Base-by-base conservation (phyloP, 1,284 basidiomycete species). In the Chalciporus sp. region DNA sequence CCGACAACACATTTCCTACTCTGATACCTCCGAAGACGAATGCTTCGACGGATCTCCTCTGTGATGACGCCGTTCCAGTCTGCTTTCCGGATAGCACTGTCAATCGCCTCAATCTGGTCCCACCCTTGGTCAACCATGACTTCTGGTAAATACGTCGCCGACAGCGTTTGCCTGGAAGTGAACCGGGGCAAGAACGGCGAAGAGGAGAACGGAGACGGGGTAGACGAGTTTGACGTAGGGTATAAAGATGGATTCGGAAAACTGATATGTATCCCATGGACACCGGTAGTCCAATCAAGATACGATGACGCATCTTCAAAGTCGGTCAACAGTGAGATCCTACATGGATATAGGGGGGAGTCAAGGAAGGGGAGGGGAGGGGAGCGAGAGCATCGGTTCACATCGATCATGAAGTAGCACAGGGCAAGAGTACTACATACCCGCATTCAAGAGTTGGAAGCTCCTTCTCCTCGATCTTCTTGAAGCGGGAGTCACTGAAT, bases 121-220 rank as follows among this genome's bases (percentile, higher is more conserved):
- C 96, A 99, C 3, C 92, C 94, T 73, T 98, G 96, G 47, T 94
- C 94, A 1, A 87, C 83, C 40, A 92, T 88, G 49, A 99, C 90
- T 57, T 98, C 89, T 3, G 96, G 96, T n/a, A 99, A 81, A 71
- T 97, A 99, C 1, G 93, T 96, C 3, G 95, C 95, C 4, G 85
- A 85, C 60, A 97, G 86, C 3, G 78, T 77, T 52, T 83, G 81
- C 64, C 74, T 82, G 45, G 80, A 78, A 17, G 75, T 74, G 42
- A 83, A 61, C 51, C 78, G 78, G 31, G 84, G 81, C 45, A 88
- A 72, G 58, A 78, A 80, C 8, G 78, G 68, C 10, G 83, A 79
- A 7, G 88, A 90, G 17, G 86, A 85, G 42, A 85, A 74, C 16
- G 87, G 88, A 10, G 86, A 89, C 23, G 85, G 86, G 4, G 83